Evolutionary conservation across 768 basidiomycete species (phyloP), one percentile per base, ranked within the genome.

Genomic region (Tephrocybe sp.): DNA sequence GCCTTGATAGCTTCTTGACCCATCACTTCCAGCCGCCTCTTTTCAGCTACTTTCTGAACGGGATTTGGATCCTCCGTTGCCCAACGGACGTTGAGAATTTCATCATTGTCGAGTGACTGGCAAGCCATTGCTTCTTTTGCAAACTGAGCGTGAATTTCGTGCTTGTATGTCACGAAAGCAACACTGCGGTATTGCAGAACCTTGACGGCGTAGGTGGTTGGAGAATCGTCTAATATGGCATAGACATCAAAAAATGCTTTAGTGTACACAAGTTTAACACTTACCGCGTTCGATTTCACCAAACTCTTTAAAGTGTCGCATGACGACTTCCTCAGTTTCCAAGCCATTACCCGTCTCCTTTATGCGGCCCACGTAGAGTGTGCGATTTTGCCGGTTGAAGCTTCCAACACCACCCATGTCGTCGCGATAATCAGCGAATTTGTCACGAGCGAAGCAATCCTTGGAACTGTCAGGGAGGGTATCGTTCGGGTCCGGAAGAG

Each of bases 321-420:
- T 75, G 13, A 99, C 84, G 21, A 94, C 84, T 62, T 93, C 91
- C 69, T 97, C 92, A 10, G 92, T 94, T 69, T 98, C 95, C 15
- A 77, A 75, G 22, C 94, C 91, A 31, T 75, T 83, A 0, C 91
- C 91, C 0, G 88, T 91, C 73, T 97, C 94, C 64, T 90, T 89
- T 57, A 99, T 94, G 47, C 92, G 78, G 2, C 95, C 95, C 38
- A 99, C 81, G 64, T 99, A 99, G 13, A 99, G 64, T 31, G 97
- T 98, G 51, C 95, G 73, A 65, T 99, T 99, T 66, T 92, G 88
- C 31, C 94, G 72, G 60, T 88, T 89, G 71, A 98, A 98, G 52
- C 90, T 93, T 11, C 97, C 97, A 24, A 98, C 95, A 69, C 97
- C 97, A 59, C 97, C 97, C 97, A 99, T 98, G 65, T 99, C 97